Evolutionary conservation across 371 early-diverging fungal species (phyloP).

Genomic region (Haplosporangium sp.): DNA sequence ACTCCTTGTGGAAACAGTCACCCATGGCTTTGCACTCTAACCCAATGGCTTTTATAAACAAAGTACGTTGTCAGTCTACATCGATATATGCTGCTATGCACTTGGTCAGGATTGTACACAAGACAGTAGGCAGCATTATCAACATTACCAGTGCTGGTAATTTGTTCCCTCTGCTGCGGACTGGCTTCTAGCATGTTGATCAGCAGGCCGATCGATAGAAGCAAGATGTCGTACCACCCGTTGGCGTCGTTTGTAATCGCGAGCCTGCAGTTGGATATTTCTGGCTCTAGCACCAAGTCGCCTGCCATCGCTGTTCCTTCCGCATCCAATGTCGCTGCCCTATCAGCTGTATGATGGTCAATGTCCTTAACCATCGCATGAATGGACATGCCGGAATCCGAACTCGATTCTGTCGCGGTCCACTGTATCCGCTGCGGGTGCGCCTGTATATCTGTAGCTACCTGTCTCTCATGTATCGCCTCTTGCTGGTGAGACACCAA

Average conservation of each 20-base stretch:
- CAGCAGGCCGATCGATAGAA: conserved; percentile 38
- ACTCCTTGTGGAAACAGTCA: conserved; percentile 33
- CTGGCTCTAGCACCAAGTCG: neutral
- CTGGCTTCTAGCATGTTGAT: conserved; percentile 46
- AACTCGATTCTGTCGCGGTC: neutral
- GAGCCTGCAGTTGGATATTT: neutral
- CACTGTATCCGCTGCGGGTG: neutral
- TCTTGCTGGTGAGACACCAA: neutral
- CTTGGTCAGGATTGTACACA: too few relatives aligned
- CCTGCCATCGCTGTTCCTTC: neutral
- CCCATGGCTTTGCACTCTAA: conserved; percentile 40
- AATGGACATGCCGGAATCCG: conserved; percentile 2
- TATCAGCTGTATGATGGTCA: too few relatives aligned
- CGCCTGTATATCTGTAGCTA: neutral
- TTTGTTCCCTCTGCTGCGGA: conserved; percentile 11
- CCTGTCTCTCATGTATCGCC: neutral
- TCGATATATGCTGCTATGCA: neutral
- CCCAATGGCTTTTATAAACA: conserved; percentile 22
- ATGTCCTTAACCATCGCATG: neutral
- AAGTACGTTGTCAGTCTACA: neutral
- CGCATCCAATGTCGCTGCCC: neutral
- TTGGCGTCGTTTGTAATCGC: conserved; percentile 27
- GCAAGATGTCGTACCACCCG: conserved; percentile 50
- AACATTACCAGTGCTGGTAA: conserved; percentile 23
- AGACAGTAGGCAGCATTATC: neutral